These are phyloP conservation scores for Nitzschia sp. DNA, from an alignment of 108 stramenopile species.

Conservation along the genomic window DNA sequence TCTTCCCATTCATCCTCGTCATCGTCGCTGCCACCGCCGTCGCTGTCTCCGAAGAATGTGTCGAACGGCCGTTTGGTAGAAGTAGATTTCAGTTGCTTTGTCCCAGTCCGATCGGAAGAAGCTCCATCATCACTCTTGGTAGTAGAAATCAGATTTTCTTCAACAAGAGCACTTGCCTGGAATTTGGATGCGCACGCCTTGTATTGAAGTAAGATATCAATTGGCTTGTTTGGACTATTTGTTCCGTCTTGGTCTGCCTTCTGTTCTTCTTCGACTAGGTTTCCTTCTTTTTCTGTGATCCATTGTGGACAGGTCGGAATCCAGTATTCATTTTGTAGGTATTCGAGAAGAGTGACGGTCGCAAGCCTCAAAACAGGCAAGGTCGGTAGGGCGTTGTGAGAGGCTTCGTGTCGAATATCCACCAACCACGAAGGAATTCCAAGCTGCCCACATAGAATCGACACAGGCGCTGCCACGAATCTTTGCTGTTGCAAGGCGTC, in stretches of 20 bases:
- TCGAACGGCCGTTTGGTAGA: slow-evolving; percentile 40
- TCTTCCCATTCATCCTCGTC: slow-evolving; percentile 17
- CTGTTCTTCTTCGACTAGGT: not conserved
- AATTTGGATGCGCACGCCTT: not conserved
- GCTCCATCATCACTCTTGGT: not conserved
- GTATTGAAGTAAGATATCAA: slow-evolving; percentile 25
- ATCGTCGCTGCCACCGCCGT: slow-evolving; percentile 11
- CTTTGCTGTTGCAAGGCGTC: slow-evolving; percentile 67
- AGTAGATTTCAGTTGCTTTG: slow-evolving; percentile 42
- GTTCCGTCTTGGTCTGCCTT: not conserved
- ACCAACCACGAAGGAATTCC: slow-evolving; percentile 86
- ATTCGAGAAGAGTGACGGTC: slow-evolving; percentile 63
- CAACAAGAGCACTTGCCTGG: not conserved
- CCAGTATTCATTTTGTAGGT: slow-evolving; percentile 70
- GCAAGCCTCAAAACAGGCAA: slow-evolving; percentile 63
- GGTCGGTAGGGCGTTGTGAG: slow-evolving; percentile 77
- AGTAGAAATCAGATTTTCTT: not conserved
- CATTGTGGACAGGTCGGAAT: slow-evolving; percentile 30
- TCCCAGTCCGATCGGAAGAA: not conserved
- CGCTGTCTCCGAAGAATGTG: slow-evolving; percentile 77
- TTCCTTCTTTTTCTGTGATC: not conserved
- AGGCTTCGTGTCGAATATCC: slow-evolving; percentile 79
- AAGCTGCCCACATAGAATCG: slow-evolving; percentile 62
- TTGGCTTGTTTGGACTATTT: not conserved
- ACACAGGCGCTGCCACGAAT: slow-evolving; percentile 45